phyloP scores from a whole-genome alignment of 1,284 basidiomycete species.

The Stereum hirsutum region DNA sequence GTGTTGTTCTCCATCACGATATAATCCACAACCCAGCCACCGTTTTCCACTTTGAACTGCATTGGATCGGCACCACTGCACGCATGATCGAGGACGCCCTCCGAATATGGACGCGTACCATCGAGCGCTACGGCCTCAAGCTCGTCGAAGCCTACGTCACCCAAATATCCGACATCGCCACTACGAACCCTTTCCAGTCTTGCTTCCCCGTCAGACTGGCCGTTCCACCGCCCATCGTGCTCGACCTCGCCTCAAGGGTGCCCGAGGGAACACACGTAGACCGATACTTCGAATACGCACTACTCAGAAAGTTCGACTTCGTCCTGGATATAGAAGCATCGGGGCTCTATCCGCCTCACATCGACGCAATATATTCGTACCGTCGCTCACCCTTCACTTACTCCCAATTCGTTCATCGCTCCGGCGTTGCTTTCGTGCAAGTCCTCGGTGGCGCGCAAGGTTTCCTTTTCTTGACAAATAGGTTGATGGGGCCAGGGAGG shows the following conservation, averaged over 20 bases:
- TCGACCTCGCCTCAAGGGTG: conserved; percentile 59
- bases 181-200: conserved; percentile 82
- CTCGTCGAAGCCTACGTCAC: conserved; percentile 90
- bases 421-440: conserved; percentile 83
- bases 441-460: conserved; percentile 72
- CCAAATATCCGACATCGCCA: conserved; percentile 76
- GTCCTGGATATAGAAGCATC: conserved; percentile 83
- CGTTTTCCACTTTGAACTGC: conserved; percentile 93
- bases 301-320: conserved; percentile 73
- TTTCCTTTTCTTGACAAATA: conserved; percentile 83
- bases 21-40: conserved; percentile 87
- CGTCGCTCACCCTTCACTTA: conserved; percentile 68
- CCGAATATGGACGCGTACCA: conserved; percentile 75
- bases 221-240: conserved; percentile 62
- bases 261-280: conserved; percentile 53
- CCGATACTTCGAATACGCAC: conserved; percentile 76
- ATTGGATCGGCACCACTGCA: conserved; percentile 97
- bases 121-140: conserved; percentile 87
- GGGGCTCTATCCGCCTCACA: conserved; percentile 63
- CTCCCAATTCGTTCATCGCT: conserved; percentile 85
- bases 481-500: conserved; percentile 64
- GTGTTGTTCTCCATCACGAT: conserved; percentile 84
- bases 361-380: conserved; percentile 88
- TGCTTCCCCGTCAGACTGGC: conserved; percentile 77
- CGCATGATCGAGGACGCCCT: conserved; percentile 90